Conservation (phyloP, 805 yeast genomes). For the Candida takata region DNA sequence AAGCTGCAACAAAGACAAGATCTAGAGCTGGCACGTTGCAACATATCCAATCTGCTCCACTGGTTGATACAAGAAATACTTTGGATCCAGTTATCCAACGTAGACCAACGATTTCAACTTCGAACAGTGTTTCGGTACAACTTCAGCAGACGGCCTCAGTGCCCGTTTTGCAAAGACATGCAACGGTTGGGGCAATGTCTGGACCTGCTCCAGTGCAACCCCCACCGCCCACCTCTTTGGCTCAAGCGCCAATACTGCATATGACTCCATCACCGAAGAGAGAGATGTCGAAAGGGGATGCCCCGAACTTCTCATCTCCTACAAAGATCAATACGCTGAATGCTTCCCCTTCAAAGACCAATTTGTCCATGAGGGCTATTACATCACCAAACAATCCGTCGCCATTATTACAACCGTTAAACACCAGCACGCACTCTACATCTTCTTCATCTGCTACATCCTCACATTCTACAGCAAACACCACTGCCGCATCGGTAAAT, state of each 20-base stretch:
- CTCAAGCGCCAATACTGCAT: conserved; percentile 21
- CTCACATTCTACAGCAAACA: conserved; percentile 1
- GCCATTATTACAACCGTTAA: conserved; percentile 28
- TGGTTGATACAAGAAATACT: conserved; percentile 16
- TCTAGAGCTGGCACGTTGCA: conserved; percentile 26
- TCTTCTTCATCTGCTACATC: background rate
- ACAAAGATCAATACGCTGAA: conserved; percentile 19
- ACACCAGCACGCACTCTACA: conserved; percentile 5
- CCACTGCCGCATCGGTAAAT: conserved; percentile 1
- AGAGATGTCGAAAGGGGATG: conserved; percentile 12
- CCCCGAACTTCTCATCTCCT: conserved; percentile 22
- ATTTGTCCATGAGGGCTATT: conserved; percentile 32
- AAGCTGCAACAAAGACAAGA: conserved; percentile 14
- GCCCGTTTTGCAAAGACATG: conserved; percentile 1
- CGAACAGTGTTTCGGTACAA: background rate
- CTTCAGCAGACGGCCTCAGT: background rate
- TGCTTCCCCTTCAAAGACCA: conserved; percentile 32
- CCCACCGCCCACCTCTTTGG: conserved; percentile 7
- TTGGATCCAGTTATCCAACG: conserved; percentile 16
- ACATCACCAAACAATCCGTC: conserved; percentile 20
- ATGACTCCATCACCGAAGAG: conserved; percentile 44
- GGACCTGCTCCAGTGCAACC: conserved; percentile 13
- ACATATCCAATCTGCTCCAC: conserved; percentile 18
- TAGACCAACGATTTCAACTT: conserved; percentile 20
- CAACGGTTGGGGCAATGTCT: background rate